phyloP scores from a whole-genome alignment of 768 basidiomycete species.

The Phanerochaete sordida region DNA sequence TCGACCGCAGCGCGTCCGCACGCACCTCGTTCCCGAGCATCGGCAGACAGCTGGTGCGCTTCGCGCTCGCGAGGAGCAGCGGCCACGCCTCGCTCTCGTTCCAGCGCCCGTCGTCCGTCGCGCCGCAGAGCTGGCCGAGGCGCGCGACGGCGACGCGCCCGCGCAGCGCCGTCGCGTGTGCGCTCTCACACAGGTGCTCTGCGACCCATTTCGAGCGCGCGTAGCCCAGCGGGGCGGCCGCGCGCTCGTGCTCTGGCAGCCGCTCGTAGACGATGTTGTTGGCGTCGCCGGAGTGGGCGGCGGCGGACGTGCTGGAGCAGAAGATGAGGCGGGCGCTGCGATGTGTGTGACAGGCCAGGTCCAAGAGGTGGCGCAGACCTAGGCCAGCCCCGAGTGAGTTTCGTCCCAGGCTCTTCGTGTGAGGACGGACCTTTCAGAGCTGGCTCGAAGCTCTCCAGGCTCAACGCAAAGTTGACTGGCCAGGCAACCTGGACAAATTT shows the following conservation, averaged over 20 bases:
- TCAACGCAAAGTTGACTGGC: conserved; percentile 11
- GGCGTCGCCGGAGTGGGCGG: neutral
- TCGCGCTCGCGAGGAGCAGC: conserved; percentile 6
- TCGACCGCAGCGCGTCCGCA: no score
- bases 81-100: conserved; percentile 12
- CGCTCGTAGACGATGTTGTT: neutral
- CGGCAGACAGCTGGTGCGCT: conserved; percentile 6
- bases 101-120: conserved; percentile 7
- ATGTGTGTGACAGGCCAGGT: neutral
- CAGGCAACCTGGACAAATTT: conserved; percentile 1
- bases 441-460: conserved; percentile 5
- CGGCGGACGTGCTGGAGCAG: conserved; percentile 8
- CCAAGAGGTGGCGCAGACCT: conserved; percentile 3
- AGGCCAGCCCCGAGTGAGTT: neutral
- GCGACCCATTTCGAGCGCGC: conserved; percentile 11
- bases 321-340: conserved; percentile 2
- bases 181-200: conserved; percentile 7
- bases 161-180: neutral
- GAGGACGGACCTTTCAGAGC: neutral
- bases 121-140: conserved; percentile 11
- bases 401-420: neutral
- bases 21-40: conserved; percentile 1
- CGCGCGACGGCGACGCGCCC: conserved; percentile 1
- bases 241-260: neutral
- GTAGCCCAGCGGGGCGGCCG: conserved; percentile 5